Percentiles rank a stretch among this genome's conserved stretches.
phyloP scores from a whole-genome alignment of 441 rosid species.

The Gossypium davidsonii region DNA sequence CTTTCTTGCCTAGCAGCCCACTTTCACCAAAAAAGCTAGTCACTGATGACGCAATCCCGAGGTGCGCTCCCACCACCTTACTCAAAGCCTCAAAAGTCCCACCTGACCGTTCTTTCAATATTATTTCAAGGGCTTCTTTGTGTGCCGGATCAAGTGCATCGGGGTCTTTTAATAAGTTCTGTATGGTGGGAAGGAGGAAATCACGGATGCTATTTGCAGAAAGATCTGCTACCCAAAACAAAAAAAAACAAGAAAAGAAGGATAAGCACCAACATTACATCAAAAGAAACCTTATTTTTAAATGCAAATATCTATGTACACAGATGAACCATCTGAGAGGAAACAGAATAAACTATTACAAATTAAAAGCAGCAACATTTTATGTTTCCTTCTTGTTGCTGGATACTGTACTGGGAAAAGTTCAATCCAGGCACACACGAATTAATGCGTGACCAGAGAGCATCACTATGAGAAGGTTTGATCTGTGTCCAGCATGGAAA shows the following conservation, averaged over 20 bases:
- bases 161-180: constrained; percentile 72
- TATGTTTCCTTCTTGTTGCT: too few relatives aligned
- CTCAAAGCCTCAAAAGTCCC: constrained; percentile 78
- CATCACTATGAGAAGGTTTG: neutral
- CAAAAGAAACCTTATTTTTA: neutral
- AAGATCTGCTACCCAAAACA: constrained; percentile 42
- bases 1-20: constrained; percentile 79
- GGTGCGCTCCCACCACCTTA: constrained; percentile 92
- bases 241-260: neutral
- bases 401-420: neutral
- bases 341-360: neutral
- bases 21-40: constrained; percentile 87
- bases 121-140: constrained; percentile 92
- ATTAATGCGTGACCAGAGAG: neutral
- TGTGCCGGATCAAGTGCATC: constrained; percentile 97
- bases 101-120: constrained; percentile 85
- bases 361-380: neutral
- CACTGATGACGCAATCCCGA: constrained; percentile 83
- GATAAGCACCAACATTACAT: neutral
- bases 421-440: neutral
- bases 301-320: too few relatives aligned
- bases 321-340: neutral
- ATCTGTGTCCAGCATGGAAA: neutral
- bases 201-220: constrained; percentile 66
- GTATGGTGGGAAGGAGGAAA: constrained; percentile 72